Percentiles rank a stretch among this genome's conserved stretches.
Conservation (phyloP, 352 stramenopile species). For the Phytophthora pinifolia region DNA sequence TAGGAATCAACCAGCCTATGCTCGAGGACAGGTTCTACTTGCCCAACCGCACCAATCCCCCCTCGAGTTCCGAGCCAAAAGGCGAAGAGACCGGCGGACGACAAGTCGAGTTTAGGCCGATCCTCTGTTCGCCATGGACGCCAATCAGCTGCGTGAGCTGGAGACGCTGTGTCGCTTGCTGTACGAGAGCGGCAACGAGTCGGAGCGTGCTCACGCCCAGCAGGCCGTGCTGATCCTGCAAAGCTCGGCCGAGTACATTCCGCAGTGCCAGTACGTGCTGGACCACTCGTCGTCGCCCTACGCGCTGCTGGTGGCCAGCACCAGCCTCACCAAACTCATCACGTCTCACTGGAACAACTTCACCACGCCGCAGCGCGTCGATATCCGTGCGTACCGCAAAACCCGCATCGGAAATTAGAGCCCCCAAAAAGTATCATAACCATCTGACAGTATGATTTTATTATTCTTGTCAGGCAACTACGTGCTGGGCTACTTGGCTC, state of each 20-base stretch:
- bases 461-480: constrained; percentile 90
- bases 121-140: constrained; percentile 56
- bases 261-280: constrained; percentile 98
- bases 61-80: constrained; percentile 22
- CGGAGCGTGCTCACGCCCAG: constrained; percentile 74
- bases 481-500: constrained; percentile 96
- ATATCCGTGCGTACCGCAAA: constrained; percentile 83
- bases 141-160: constrained; percentile 73
- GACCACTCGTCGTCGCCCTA: constrained; percentile 96
- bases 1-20: too few species aligned
- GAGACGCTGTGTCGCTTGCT: constrained; percentile 78
- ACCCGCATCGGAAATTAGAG: background rate
- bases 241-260: constrained; percentile 96
- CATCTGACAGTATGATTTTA: constrained; percentile 33
- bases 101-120: constrained; percentile 7
- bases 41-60: constrained; percentile 16
- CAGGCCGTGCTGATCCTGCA: constrained; percentile 85
- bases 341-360: constrained; percentile 97
- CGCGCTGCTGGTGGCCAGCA: constrained; percentile 95
- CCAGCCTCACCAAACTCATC: constrained; percentile 96
- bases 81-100: constrained; percentile 14
- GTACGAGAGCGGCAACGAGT: constrained; percentile 78
- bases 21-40: too few species aligned
- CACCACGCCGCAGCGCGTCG: constrained; percentile 81
- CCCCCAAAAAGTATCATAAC: background rate